Percentiles rank a stretch among this genome's conserved stretches.
Conservation (phyloP, 371 early-diverging fungal species). For the Zancudomyces culisetae region DNA sequence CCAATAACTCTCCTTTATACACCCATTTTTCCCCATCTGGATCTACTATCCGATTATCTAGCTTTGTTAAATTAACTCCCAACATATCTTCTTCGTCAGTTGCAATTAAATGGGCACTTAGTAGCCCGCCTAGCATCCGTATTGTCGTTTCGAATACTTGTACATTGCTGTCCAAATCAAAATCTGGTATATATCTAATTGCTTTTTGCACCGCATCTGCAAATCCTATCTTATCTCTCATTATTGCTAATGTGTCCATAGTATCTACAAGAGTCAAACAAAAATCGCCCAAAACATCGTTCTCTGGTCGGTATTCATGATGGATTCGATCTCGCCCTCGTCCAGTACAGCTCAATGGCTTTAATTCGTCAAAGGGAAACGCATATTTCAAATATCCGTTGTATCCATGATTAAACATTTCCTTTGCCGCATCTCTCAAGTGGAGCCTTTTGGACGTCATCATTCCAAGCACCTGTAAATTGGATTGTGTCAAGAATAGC, state of each 20-base stretch:
- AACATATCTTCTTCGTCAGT: constrained; percentile 30
- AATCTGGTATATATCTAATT: constrained; percentile 36
- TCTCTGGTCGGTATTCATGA: constrained; percentile 11
- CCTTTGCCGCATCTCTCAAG: too few relatives aligned
- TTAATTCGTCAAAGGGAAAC: constrained; percentile 82
- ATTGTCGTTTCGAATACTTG: constrained; percentile 92
- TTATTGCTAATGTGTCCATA: constrained; percentile 66
- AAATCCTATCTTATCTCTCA: constrained; percentile 51
- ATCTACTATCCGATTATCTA: constrained; percentile 3
- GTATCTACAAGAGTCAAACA: constrained; percentile 78
- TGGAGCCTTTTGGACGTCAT: too few relatives aligned
- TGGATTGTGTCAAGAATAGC: too few relatives aligned
- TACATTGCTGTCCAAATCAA: constrained; percentile 66
- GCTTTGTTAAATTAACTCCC: constrained; percentile 28
- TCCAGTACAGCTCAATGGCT: constrained; percentile 66
- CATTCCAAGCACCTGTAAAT: too few relatives aligned
- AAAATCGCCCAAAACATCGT: constrained; percentile 85
- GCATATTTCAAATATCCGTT: constrained; percentile 64
- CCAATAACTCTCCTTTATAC: constrained; percentile 59
- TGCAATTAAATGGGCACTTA: constrained; percentile 77
- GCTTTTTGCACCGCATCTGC: constrained; percentile 46
- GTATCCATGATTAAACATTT: constrained; percentile 62
- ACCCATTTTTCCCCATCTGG: constrained; percentile 8
- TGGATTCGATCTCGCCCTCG: constrained; percentile 44
- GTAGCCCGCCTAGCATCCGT: constrained; percentile 69